These are phyloP conservation scores for Aureobasidium sp. DNA, from an alignment of 2,329 filamentous ascomycete genomes.

Conservation along the genomic window DNA sequence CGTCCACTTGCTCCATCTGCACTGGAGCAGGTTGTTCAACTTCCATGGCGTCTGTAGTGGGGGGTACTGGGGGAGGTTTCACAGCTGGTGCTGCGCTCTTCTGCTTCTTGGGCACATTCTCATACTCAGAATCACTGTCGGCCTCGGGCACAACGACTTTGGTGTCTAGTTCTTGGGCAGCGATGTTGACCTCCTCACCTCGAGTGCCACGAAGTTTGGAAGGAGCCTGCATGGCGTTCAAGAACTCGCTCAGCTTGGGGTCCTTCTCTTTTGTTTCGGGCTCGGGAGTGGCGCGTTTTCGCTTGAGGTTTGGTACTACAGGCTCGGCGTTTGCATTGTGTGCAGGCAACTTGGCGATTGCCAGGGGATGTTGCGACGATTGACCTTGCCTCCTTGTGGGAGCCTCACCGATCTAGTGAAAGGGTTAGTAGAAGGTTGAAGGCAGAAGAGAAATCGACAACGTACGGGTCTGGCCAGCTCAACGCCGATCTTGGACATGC, in stretches of 20 bases:
- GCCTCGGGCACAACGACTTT: constrained; percentile 25
- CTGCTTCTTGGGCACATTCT: constrained; percentile 46
- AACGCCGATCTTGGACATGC: constrained; percentile 88
- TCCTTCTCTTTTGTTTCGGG: constrained; percentile 46
- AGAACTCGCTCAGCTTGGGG: constrained; percentile 76
- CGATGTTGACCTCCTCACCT: constrained; percentile 21
- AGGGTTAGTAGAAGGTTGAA: not conserved
- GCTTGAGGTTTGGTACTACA: constrained; percentile 46
- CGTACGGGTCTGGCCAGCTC: constrained; percentile 77
- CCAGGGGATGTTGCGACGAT: not conserved
- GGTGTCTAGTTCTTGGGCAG: constrained; percentile 16
- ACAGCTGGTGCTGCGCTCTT: constrained; percentile 22
- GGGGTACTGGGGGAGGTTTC: not conserved
- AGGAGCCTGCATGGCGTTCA: constrained; percentile 68
- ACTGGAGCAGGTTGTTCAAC: not conserved
- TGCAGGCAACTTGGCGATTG: not conserved
- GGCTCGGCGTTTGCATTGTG: not conserved
- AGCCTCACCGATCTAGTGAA: constrained; percentile 9
- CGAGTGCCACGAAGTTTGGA: constrained; percentile 54
- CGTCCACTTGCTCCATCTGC: not conserved
- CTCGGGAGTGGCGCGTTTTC: constrained; percentile 53
- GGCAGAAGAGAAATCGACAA: not conserved
- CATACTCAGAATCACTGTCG: constrained; percentile 65
- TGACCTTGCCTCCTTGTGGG: constrained; percentile 18
- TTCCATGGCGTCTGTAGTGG: not conserved